Evolutionary conservation across 139 green algal species (phyloP), one percentile per base, ranked within the genome.

Genomic region (Chlamydomonas schloesseri): DNA sequence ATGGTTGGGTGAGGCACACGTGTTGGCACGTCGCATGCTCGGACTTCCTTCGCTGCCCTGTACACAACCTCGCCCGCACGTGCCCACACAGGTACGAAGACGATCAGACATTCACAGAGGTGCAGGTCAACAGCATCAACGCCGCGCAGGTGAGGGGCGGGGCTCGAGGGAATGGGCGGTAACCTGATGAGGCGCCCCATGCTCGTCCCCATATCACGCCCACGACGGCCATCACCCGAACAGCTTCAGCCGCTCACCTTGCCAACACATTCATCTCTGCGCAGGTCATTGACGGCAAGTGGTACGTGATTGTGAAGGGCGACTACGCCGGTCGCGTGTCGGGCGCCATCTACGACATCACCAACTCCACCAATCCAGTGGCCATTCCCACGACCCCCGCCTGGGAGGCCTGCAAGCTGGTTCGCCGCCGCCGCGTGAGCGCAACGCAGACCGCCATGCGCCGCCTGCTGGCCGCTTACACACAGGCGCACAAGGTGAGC

Each of bases 301-400:
- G 94, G 94, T 95, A 95, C 73, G 90, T 96, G 15, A 69, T 91
- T 20, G 82, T 96, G 14, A 92, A 92, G 50, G 94, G 94, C 3
- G 94, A 96, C 89, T 93, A 94, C 55, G 93, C 94, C 24, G 92
- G 94, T 58, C 86, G 91, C 29, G 92, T 96, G 29, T 88, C n/a
- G 33, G 94, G 94, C 15, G 72, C 64, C 26, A 69, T 95, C 13
- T 96, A 95, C 73, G 88, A 96, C 87, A 87, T 93, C 58, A 91
- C 86, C 36, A 90, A 94, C 81, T 65, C 67, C 4, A 85, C 79
- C 57, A 73, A 91, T n/a, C 90, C 91, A 4, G 65, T 82, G 13
- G 60, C 55, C 11, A 80, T 94, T 23, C 31, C 83, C 73, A 90
- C 88, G 20, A 80, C 68, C 79, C 91, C 88, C 14, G 20, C 58